phyloP scores from a whole-genome alignment of 805 yeast genomes.

The Starmerella stigmatis region DNA sequence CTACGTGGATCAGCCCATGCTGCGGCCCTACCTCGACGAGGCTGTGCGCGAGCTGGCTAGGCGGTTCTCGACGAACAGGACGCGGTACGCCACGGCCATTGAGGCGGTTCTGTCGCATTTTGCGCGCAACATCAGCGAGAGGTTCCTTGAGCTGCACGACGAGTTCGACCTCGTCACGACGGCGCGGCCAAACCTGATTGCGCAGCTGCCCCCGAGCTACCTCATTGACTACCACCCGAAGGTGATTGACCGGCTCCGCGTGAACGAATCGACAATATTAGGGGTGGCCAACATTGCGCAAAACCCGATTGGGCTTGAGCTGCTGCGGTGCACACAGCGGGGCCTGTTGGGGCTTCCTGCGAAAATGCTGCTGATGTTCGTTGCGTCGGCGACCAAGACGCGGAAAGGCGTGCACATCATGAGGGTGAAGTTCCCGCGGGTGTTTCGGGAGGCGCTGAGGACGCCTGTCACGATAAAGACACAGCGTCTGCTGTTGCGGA shows the following conservation, averaged over 20 bases:
- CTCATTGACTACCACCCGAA: slow-evolving; percentile 13
- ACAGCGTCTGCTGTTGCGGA: no score
- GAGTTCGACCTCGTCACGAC: slow-evolving; percentile 10
- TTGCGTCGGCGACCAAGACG: slow-evolving; percentile 20
- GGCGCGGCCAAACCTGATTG: slow-evolving; percentile 14
- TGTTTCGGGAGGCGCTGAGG: no score
- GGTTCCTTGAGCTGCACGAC: slow-evolving; percentile 19
- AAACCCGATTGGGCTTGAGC: slow-evolving; percentile 9
- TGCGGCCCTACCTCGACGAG: slow-evolving; percentile 2
- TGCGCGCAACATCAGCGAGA: slow-evolving; percentile 3
- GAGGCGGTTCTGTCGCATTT: slow-evolving; percentile 14
- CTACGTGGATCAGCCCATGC: neutral
- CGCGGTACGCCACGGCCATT: slow-evolving; percentile 3
- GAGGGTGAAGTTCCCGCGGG: no score
- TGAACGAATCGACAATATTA: slow-evolving; percentile 8
- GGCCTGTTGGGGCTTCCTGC: slow-evolving; percentile 11
- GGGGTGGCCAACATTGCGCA: slow-evolving; percentile 20
- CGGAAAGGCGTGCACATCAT: no score
- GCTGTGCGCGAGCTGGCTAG: slow-evolving; percentile 6
- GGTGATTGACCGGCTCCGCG: slow-evolving; percentile 12
- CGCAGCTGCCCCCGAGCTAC: slow-evolving; percentile 22
- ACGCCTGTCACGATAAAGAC: no score
- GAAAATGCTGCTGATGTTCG: slow-evolving; percentile 13
- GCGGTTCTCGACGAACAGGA: slow-evolving; percentile 1
- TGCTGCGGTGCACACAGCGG: slow-evolving; percentile 12